phyloP scores from a whole-genome alignment of 2,329 filamentous ascomycete species.

The Huntiella savannae region DNA sequence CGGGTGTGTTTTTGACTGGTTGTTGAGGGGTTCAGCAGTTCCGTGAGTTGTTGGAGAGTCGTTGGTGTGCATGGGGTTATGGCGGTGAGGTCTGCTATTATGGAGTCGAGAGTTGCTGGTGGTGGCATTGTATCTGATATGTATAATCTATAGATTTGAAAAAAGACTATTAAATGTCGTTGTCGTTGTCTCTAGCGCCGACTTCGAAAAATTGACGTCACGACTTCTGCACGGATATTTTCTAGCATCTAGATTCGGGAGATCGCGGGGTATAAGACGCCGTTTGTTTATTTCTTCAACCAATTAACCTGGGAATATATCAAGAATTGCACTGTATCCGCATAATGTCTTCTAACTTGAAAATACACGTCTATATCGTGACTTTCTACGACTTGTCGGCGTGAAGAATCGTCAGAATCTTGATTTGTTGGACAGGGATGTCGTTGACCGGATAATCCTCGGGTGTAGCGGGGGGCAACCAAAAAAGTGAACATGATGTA shows the following conservation, averaged over 20 bases:
- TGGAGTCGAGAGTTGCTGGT: constrained; percentile 5
- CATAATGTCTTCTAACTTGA: too few species aligned
- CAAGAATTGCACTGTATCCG: too few species aligned
- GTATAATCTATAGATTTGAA: background rate
- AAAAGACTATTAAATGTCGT: background rate
- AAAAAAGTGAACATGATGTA: too few species aligned
- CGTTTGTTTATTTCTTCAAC: too few species aligned
- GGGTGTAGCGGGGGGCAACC: constrained; percentile 22
- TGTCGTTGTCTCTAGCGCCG: background rate
- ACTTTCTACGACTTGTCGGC: too few species aligned
- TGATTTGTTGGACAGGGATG: background rate
- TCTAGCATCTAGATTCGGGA: background rate
- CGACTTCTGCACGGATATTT: background rate
- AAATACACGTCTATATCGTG: too few species aligned
- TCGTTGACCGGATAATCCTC: constrained; percentile 17
- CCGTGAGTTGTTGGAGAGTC: constrained; percentile 9
- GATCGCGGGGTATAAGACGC: background rate
- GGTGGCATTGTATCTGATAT: background rate
- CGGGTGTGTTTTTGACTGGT: constrained; percentile 3
- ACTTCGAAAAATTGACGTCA: background rate
- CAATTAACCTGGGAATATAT: too few species aligned
- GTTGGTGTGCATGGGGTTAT: constrained; percentile 8
- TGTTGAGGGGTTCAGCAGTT: constrained; percentile 6
- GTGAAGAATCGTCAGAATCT: too few species aligned
- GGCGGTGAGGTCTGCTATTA: constrained; percentile 8